Base-by-base conservation (phyloP, 345 rosid genomes). In the Salix dunnii region DNA sequence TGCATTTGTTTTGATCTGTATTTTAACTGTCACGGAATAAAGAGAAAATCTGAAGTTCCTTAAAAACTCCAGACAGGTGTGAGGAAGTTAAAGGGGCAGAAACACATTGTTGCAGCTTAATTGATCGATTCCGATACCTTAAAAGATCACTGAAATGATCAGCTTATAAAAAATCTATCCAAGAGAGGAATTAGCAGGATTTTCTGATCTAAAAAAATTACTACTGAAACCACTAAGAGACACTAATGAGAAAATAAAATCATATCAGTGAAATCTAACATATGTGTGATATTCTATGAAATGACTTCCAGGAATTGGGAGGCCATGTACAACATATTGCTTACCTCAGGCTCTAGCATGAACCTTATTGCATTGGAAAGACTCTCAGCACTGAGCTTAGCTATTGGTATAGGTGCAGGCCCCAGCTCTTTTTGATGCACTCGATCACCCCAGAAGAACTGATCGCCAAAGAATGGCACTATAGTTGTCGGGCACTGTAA, bases 401-500 rank as follows among this genome's bases (percentile, higher is more conserved):
- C 85, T 74, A 96, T 89, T 20, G 97, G 97, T 78, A 96, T 92
- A 3, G 99, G 96, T 49, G 82, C 78, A 69, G 98, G 99, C 48
- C 99, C 99, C 20, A 93, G 87, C 66, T 90, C 96, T 84, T 82
- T 84, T 79, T 88, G 78, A 76, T 82, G 86, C 60, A 96, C 74
- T 82, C 92, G 88, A 51, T 96, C 97, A 16, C 94, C 98, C 99
- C 99, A 96, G 84, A 96, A 96, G 88, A 96, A 93, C 78, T 96
- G 99, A 82, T 96, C 99, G 76, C 99, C 99, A 70, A 96, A 93
- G 87, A 96, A 96, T 1, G 99, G 99, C 35, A 96, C 96, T 25
- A 96, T 87, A 33, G 97, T 93, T 36, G 98, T 96, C 46, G 99
- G 99, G 81, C 99, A 92, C 99, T 96, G 90, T 63, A 83, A 74